Percentiles rank a stretch among this genome's conserved stretches.
phyloP scores from a whole-genome alignment of 257 asterid species.

The Solanum clarkiae region DNA sequence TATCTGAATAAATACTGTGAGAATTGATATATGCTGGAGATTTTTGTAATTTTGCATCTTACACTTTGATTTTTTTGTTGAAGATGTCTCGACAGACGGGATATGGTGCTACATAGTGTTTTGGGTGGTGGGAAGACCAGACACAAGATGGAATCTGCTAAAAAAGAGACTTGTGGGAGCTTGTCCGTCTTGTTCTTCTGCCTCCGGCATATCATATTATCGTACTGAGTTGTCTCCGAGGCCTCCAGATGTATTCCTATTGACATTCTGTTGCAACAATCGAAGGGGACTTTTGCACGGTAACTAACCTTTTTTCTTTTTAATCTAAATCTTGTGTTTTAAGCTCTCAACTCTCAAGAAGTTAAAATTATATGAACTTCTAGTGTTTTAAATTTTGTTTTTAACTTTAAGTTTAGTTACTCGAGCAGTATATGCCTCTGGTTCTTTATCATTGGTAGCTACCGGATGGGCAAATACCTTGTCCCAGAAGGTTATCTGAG shows the following conservation, averaged over 20 bases:
- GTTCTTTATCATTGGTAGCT: not conserved
- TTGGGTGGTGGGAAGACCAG: slow-evolving; percentile 55
- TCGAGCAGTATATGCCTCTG: not conserved
- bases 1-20: not conserved
- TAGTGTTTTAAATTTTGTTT: not conserved
- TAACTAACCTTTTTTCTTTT: slow-evolving; percentile 6
- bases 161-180: slow-evolving; percentile 72
- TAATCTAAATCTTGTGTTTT: not conserved
- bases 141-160: slow-evolving; percentile 65
- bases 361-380: not conserved
- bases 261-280: slow-evolving; percentile 57
- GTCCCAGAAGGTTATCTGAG: not conserved
- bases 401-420: not conserved
- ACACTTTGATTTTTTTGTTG: not conserved
- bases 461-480: not conserved
- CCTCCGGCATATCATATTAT: slow-evolving; percentile 49
- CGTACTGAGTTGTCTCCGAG: slow-evolving; percentile 38
- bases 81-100: slow-evolving; percentile 87
- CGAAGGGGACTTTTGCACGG: slow-evolving; percentile 80
- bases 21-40: not conserved
- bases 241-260: slow-evolving; percentile 75
- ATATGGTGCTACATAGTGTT: slow-evolving; percentile 92
- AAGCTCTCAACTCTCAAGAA: not conserved
- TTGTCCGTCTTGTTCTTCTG: slow-evolving; percentile 62
- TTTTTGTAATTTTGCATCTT: not conserved